Base-by-base conservation (phyloP, 257 asterid genomes). In the Petrea volubilis region DNA sequence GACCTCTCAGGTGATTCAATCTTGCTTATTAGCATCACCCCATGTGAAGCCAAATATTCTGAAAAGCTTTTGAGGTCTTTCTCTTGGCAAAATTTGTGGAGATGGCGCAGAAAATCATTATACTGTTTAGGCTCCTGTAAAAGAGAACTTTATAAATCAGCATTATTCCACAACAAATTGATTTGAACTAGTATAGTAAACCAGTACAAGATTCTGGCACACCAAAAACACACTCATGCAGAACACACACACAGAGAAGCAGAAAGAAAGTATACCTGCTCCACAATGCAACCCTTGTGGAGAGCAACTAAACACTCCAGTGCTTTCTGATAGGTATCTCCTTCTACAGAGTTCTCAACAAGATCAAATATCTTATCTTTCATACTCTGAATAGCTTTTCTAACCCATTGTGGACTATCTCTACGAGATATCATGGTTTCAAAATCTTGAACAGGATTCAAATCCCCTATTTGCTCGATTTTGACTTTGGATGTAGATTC, bases 341-440 rank as follows among this genome's bases (percentile, higher is more conserved):
- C 88, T 64, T 84, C 83, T 33, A 53, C 72, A 28, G 96, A 88
- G 69, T 81, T 82, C 80, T 89, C 95, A 31, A 91, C 85, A n/a
- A 94, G 79, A 73, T 81, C 73, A 60, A 73, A 78, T 58, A 92
- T 78, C 82, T 77, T 85, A 72, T 83, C 76, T 76, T 84, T 89
- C 99, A 94, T 94, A 47, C 71, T 70, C 77, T 81, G 80, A 58
- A 94, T 90, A 51, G 97, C 97, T 80, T 80, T 86, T 59, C 52
- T 67, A 60, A 91, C 89, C 97, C 99, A 91, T 60, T 82, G 77
- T 79, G 98, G 87, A 82, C 85, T 60, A 79, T 94, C 98, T 82
- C 96, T 84, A 52, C 96, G 92, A 51, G 97, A 86, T 71, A 94
- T 72, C 92, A 94, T 88, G 60, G 87, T 87, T 79, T 89, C 95